Evolutionary conservation across 371 early-diverging fungal species (phyloP), one percentile per base, ranked within the genome.

Genomic region (Entomophthora muscae): DNA sequence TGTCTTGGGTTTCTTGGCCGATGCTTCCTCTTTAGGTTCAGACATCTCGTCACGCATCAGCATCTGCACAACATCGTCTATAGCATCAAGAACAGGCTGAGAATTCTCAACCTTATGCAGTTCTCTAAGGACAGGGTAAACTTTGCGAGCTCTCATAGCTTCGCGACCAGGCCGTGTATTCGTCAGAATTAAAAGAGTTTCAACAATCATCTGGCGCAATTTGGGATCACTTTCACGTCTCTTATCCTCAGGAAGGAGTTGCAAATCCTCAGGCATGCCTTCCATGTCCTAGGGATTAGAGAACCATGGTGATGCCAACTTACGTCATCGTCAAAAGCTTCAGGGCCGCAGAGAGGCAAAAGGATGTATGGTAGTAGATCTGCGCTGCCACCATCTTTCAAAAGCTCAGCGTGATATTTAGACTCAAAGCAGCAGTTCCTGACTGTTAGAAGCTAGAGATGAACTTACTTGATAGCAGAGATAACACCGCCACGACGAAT

Each of bases 301-400:
- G 10, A 26, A 17, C 3, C 2, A 17, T 24, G 26, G 22, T 63
- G 56, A 1, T 2, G 21, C 28, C 28, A 10, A 65, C 72, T 63
- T 69, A 81, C 84, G 63, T 89, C 93, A 52, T 85, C 76, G 64
- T 83, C 84, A 65, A 86, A 91, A 64, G 93, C 93, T 67, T 94
- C 94, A 2, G 86, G 88, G 23, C 95, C 95, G 65, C 88, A 86
- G 31, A 95, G 77, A n/a, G 95, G 95, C 33, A 94, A 75, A 33
- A 95, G 70, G 28, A 95, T 81, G 61, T 88, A 89, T 1, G 91
- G 89, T n/a, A 93, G 72, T 30, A 91, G 71, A 64, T 92, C 89
- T 63, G 89, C 77, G 52, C 83, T 81, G 31, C 78, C 68, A 63
- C 84, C 75, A 12, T 51, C 51, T 56, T 91, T 67, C 28, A 90